Conservation (phyloP, 345 rosid species). For the Aquilaria sinensis region DNA sequence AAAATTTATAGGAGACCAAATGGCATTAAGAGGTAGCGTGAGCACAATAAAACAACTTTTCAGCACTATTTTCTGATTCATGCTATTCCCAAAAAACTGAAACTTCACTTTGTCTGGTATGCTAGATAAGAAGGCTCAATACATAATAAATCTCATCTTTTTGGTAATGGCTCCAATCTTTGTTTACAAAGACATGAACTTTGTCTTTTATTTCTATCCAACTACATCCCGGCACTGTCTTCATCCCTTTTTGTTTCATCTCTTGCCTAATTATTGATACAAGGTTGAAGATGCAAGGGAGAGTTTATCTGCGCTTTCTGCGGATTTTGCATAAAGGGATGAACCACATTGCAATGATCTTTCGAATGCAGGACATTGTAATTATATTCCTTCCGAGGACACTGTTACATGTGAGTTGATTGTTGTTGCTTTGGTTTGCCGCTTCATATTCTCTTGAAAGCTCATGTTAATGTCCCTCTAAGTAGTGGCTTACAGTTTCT, state of each 20-base stretch:
- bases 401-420: slow-evolving; percentile 17
- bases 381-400: slow-evolving; percentile 7
- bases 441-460: too few relatives aligned
- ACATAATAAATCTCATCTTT: slow-evolving; percentile 44
- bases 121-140: slow-evolving; percentile 31
- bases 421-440: neutral
- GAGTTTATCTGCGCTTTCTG: slow-evolving; percentile 24
- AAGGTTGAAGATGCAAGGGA: slow-evolving; percentile 41
- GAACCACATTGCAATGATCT: slow-evolving; percentile 12
- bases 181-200: slow-evolving; percentile 49
- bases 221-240: slow-evolving; percentile 65
- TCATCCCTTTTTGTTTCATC: slow-evolving; percentile 52
- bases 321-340: slow-evolving; percentile 10
- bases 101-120: slow-evolving; percentile 24
- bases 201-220: slow-evolving; percentile 59
- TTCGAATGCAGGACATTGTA: slow-evolving; percentile 14
- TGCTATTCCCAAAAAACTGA: slow-evolving; percentile 1
- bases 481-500: neutral
- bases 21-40: too few relatives aligned
- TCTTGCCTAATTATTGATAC: slow-evolving; percentile 41
- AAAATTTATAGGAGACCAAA: too few relatives aligned
- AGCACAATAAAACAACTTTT: too few relatives aligned
- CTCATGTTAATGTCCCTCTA: too few relatives aligned
- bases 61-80: too few relatives aligned
- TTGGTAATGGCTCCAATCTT: slow-evolving; percentile 35